phyloP scores from a whole-genome alignment of 805 yeast species.

The Hanseniaspora valbyensis region DNA sequence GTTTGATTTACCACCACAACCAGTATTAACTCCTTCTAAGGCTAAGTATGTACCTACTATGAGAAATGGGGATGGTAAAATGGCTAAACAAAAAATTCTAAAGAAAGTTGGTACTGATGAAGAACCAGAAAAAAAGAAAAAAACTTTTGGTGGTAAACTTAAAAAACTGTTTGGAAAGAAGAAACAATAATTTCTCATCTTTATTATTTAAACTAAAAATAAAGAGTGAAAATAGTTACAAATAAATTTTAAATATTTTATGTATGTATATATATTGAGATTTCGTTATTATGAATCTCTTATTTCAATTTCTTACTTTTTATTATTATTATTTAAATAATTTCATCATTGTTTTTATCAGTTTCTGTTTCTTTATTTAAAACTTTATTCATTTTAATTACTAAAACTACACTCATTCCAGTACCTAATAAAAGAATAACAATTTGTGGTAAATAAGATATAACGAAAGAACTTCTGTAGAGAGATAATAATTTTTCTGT shows the following conservation, averaged over 20 bases:
- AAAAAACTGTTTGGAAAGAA: constrained; percentile 35
- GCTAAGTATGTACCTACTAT: neutral
- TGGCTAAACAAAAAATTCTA: neutral
- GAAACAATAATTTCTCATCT: constrained; percentile 19
- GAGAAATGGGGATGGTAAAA: neutral
- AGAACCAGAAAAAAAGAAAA: constrained; percentile 24
- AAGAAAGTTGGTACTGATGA: too few species aligned
- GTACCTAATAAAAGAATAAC: constrained; percentile 21
- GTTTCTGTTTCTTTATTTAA: neutral
- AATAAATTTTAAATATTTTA: too few species aligned
- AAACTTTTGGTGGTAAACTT: constrained; percentile 30
- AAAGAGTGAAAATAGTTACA: neutral
- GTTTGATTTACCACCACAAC: neutral
- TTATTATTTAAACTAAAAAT: neutral
- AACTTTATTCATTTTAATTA: neutral
- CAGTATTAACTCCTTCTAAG: neutral
- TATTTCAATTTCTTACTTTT: too few species aligned
- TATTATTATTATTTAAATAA: too few species aligned
- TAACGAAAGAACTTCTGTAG: constrained; percentile 24
- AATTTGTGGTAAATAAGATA: constrained; percentile 26
- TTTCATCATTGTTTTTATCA: neutral
- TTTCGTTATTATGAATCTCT: too few species aligned
- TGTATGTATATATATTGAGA: too few species aligned
- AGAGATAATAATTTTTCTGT: constrained; percentile 19
- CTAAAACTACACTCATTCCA: constrained; percentile 16